Conservation (phyloP, 1,284 basidiomycete species). For the Cryptococcus wingfieldii region DNA sequence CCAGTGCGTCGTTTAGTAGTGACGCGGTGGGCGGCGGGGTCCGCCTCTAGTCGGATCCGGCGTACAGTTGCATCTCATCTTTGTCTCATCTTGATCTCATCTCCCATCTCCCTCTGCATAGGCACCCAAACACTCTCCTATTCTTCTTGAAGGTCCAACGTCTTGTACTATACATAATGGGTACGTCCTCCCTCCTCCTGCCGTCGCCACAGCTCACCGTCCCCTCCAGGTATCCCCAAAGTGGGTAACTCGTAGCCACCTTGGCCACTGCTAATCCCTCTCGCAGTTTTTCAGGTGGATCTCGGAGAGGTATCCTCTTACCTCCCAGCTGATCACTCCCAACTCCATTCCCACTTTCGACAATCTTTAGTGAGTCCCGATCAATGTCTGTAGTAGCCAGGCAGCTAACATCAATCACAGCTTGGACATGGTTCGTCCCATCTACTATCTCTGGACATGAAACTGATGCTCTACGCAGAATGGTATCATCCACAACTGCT, state of each 20-base stretch:
- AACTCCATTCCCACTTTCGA: constrained; percentile 58
- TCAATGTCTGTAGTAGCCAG: not conserved
- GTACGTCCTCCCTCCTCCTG: constrained; percentile 1
- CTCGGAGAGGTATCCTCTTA: constrained; percentile 92
- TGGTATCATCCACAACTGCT: constrained; percentile 96
- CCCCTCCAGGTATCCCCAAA: constrained; percentile 17
- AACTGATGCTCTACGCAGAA: constrained; percentile 68
- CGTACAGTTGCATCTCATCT: no score
- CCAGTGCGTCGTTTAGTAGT: no score
- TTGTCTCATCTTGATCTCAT: no score
- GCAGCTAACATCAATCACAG: constrained; percentile 9
- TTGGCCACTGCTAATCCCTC: not conserved
- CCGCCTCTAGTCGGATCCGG: no score
- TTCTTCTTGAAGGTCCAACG: no score
- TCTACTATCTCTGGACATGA: not conserved
- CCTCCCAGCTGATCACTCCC: constrained; percentile 95
- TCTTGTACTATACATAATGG: constrained; percentile 9
- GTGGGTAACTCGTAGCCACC: not conserved
- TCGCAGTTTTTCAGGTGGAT: constrained; percentile 57
- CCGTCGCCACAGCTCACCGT: constrained; percentile 1
- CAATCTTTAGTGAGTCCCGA: constrained; percentile 47
- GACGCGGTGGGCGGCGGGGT: no score
- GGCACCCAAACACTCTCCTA: no score
- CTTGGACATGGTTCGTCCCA: constrained; percentile 33
- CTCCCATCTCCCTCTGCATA: no score